phyloP scores from a whole-genome alignment of 2,329 filamentous ascomycete species.

The Orbilia ellipsospora region DNA sequence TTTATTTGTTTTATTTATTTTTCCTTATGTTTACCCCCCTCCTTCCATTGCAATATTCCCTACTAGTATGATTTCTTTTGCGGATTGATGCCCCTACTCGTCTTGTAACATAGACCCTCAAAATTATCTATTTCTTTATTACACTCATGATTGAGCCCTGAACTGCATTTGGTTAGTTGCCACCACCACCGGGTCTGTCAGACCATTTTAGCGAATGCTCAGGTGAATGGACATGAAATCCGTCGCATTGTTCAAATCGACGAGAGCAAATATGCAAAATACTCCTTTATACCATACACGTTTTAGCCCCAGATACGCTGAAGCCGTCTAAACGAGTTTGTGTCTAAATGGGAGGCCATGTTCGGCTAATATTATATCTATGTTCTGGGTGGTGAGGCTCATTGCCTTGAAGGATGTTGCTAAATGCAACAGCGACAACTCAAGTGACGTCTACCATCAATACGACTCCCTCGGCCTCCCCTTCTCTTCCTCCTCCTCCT shows the following conservation, averaged over 20 bases:
- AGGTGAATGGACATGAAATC: no score
- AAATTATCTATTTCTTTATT: constrained; percentile 26
- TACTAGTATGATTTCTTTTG: constrained; percentile 16
- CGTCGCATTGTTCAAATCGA: no score
- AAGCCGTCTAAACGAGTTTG: no score
- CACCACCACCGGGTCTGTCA: no score
- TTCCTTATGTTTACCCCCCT: neutral
- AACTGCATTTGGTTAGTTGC: neutral
- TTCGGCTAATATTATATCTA: no score
- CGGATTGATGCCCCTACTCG: constrained; percentile 26
- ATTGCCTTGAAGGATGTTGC: neutral
- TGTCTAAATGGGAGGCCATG: no score
- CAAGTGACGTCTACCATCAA: constrained; percentile 1
- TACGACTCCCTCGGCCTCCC: neutral
- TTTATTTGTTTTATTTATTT: constrained; percentile 16
- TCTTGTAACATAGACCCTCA: constrained; percentile 46
- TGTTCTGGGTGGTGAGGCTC: no score
- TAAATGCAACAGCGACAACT: constrained; percentile 37
- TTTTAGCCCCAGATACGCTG: no score
- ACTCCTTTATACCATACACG: no score
- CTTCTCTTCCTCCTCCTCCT: neutral
- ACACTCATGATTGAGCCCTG: neutral
- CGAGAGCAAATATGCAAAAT: no score
- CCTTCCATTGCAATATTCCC: constrained; percentile 10
- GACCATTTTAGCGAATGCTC: no score